Base-by-base conservation (phyloP, 2,329 filamentous ascomycete genomes). In the Cucurbitaria berberidis region DNA sequence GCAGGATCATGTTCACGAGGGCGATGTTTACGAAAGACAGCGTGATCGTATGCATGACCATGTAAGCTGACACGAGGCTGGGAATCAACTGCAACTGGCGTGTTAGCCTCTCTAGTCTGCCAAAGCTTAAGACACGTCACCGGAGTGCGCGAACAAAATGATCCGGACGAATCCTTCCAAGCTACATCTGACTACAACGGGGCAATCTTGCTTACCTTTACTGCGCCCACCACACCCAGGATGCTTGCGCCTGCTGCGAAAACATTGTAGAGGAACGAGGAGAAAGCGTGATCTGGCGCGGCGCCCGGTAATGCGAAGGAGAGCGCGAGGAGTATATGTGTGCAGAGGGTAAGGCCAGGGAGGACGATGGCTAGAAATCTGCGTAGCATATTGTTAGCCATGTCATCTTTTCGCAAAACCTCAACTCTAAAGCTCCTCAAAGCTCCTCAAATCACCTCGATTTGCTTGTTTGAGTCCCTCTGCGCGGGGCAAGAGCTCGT, bases 221-320 rank as follows among this genome's bases (percentile, higher is more conserved):
- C 36, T 27, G 76, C 77, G 39, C 78, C 78, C n/a, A 78, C 47
- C 22, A 80, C 53, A 5, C 78, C 78, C 40, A 78, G 62, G 9
- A 76, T 57, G 55, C 76, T 77, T 38, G 77, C 62, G 8, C 74
- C 55, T 50, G 72, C 72, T 16, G 76, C 75, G 29, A 78, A 66
- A 53, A 74, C 66, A 19, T 77, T 68, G 60, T 80, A 80, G 36
- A 68, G 55, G 5, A 72, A 60, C 26, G 75, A 75, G 49, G 60
- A 68, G 9, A 53, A 72, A 61, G 49, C 57, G 54, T 35, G 69
- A 67, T 70, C 40, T 67, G 73, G 41, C 69, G 63, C 53, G 24
- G 60, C 52, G 32, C 63, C 53, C 1, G 63, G 57, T 21, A 69
- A 54, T 3, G 62, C 53, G 27, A 59, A 63, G 42, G 61, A 61